Evolutionary conservation across 164 flowering plant genomes (phyloP).

Genomic region (Litsea cubeba): DNA sequence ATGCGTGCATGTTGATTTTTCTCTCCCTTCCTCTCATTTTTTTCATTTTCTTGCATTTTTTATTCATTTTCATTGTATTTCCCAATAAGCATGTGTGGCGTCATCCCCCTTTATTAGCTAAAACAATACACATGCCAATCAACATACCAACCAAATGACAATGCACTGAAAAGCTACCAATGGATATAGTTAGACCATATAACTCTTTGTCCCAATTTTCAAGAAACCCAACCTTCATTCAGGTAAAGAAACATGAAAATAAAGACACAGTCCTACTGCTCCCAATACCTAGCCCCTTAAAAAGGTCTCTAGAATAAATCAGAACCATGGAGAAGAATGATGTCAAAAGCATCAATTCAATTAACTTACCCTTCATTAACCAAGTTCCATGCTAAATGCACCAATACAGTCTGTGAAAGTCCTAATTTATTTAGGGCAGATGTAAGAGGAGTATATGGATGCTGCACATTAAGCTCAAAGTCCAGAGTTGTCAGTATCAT

Average conservation of each 20-base stretch:
- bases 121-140: not conserved
- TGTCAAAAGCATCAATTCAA: not conserved
- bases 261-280: not conserved
- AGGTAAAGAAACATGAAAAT: not conserved
- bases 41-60: too few relatives aligned
- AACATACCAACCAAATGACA: not conserved
- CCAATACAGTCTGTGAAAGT: constrained; percentile 64
- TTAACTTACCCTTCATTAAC: constrained; percentile 90
- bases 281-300: not conserved
- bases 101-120: not conserved
- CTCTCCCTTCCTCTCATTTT: too few relatives aligned
- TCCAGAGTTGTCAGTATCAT: constrained; percentile 82
- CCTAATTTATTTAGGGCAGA: constrained; percentile 79
- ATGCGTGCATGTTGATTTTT: too few relatives aligned
- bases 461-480: constrained; percentile 90
- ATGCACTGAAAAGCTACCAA: too few relatives aligned
- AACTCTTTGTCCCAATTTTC: too few relatives aligned
- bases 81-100: not conserved
- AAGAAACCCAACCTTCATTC: not conserved
- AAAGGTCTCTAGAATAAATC: too few relatives aligned
- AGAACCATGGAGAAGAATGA: too few relatives aligned
- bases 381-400: constrained; percentile 72
- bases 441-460: constrained; percentile 82
- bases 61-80: too few relatives aligned
- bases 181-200: too few relatives aligned